Evolutionary conservation across 257 asterid species (phyloP).

Genomic region (Fraxinus quadrangulata): DNA sequence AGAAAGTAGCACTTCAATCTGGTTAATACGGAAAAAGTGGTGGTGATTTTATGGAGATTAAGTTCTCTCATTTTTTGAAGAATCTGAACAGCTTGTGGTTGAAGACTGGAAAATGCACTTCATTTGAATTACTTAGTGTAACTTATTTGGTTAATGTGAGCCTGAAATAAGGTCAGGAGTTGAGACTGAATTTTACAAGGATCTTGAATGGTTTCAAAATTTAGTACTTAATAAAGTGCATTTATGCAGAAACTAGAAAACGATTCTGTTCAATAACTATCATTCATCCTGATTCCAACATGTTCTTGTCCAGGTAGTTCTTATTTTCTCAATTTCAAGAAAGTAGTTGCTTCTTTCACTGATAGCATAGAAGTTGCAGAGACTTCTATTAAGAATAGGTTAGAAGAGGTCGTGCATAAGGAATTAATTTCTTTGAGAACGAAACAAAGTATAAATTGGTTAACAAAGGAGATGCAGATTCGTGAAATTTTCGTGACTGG

Average conservation of each 20-base stretch:
- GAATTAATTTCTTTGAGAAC: background rate
- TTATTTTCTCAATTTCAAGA: background rate
- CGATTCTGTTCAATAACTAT: background rate
- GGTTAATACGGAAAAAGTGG: background rate
- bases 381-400: background rate
- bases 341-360: slow-evolving; percentile 1
- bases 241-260: background rate
- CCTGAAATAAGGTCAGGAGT: background rate
- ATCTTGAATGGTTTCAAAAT: background rate
- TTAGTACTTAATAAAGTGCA: background rate
- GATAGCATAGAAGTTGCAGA: background rate
- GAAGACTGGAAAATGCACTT: background rate
- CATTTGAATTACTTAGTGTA: background rate
- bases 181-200: background rate
- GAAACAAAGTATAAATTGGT: background rate
- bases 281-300: background rate
- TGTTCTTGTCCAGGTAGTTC: background rate
- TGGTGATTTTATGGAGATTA: background rate
- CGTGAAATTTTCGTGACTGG: background rate
- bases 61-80: background rate
- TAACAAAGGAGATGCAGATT: background rate
- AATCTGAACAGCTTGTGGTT: background rate
- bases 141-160: background rate
- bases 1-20: background rate
- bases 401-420: background rate